phyloP scores from a whole-genome alignment of 2,329 filamentous ascomycete species.

The Dactylellina cionopaga region DNA sequence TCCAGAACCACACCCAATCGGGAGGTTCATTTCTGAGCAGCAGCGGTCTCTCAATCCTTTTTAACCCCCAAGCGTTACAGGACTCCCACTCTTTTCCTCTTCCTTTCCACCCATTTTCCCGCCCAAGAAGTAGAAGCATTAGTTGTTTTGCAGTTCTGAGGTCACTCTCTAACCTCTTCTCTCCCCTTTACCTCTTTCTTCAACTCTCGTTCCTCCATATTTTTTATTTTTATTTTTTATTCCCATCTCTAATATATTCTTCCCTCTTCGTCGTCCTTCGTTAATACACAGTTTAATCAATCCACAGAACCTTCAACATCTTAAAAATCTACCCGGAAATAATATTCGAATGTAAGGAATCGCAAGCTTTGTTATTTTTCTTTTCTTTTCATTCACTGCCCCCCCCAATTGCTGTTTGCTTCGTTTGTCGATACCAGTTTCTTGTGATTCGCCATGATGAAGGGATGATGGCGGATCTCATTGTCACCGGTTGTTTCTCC shows the following conservation, averaged over 20 bases:
- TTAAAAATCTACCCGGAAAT: not conserved
- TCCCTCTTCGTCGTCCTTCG: slow-evolving; percentile 38
- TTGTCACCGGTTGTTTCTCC: not conserved
- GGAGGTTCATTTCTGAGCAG: slow-evolving; percentile 42
- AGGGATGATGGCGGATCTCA: no score
- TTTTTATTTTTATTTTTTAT: slow-evolving; percentile 35
- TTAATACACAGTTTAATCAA: slow-evolving; percentile 26
- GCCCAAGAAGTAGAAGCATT: no score
- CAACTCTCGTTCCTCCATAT: slow-evolving; percentile 52
- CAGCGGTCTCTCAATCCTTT: slow-evolving; percentile 23
- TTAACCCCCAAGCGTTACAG: slow-evolving; percentile 51
- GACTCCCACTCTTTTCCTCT: slow-evolving; percentile 25
- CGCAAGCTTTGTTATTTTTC: not conserved
- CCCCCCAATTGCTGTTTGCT: slow-evolving; percentile 3
- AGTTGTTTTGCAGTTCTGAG: slow-evolving; percentile 17
- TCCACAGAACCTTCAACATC: slow-evolving; percentile 16
- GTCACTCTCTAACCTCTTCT: slow-evolving; percentile 33
- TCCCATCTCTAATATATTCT: no score
- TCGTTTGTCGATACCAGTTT: not conserved
- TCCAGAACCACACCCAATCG: slow-evolving; percentile 33
- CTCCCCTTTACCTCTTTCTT: slow-evolving; percentile 50
- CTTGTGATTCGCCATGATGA: no score
- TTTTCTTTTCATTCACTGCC: not conserved
- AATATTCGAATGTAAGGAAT: slow-evolving; percentile 13
- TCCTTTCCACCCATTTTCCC: slow-evolving; percentile 14